Evolutionary conservation across 164 flowering plant genomes (phyloP).

Genomic region (Piper longum): DNA sequence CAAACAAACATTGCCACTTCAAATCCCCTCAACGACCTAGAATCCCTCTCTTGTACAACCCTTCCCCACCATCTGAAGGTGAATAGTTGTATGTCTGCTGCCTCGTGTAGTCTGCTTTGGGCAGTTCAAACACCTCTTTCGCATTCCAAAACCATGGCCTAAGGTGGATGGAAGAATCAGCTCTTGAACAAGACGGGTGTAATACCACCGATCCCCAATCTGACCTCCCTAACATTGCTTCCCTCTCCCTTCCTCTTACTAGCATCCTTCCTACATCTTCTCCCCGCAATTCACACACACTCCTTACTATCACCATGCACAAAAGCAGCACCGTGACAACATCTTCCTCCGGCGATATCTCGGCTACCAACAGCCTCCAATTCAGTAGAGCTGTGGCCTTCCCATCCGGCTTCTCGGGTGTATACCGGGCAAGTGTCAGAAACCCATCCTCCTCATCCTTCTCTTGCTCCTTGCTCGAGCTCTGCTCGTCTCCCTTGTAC

Average conservation of each 20-base stretch:
- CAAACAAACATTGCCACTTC: neutral
- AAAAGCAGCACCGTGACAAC: conserved; percentile 55
- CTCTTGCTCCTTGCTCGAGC: conserved; percentile 5
- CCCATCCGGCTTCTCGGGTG: conserved; percentile 57
- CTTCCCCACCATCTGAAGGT: conserved; percentile 66
- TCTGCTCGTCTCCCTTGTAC: conserved; percentile 22
- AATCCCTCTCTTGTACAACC: conserved; percentile 47
- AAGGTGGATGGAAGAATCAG: conserved; percentile 30
- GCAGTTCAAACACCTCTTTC: conserved; percentile 28
- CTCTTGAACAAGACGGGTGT: conserved; percentile 24
- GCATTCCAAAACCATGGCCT: conserved; percentile 87
- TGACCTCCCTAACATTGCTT: conserved; percentile 46
- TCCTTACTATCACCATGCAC: conserved; percentile 54
- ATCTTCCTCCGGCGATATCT: conserved; percentile 80
- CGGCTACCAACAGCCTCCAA: conserved; percentile 66
- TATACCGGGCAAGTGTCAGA: conserved; percentile 55
- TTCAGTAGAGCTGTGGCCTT: conserved; percentile 78
- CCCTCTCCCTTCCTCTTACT: conserved; percentile 57
- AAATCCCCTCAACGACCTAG: neutral
- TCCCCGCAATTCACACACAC: conserved; percentile 43
- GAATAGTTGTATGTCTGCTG: conserved; percentile 31
- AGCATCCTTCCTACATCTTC: conserved; percentile 65
- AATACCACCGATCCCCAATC: conserved; percentile 87
- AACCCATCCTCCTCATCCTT: conserved; percentile 51
- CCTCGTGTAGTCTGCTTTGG: conserved; percentile 14